phyloP scores from a whole-genome alignment of 1,284 basidiomycete species.

The Erythrobasidium hasegawianum region DNA sequence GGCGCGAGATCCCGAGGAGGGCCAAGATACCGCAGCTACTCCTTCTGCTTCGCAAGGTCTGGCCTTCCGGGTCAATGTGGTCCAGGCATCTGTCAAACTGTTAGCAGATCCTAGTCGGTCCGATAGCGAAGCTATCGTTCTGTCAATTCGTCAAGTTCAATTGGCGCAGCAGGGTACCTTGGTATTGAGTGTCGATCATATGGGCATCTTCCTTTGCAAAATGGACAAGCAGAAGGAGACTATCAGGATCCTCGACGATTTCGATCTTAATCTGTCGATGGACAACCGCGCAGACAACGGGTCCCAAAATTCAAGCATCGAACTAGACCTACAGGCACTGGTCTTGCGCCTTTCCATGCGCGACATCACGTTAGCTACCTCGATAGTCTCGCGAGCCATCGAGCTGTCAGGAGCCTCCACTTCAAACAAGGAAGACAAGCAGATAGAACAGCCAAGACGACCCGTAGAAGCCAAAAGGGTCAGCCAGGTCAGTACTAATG shows the following conservation, averaged over 20 bases:
- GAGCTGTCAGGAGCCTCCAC: slow-evolving; percentile 55
- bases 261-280: slow-evolving; percentile 81
- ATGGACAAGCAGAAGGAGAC: slow-evolving; percentile 83
- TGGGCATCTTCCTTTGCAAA: slow-evolving; percentile 88
- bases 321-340: slow-evolving; percentile 71
- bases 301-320: slow-evolving; percentile 77
- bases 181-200: slow-evolving; percentile 71
- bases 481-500: slow-evolving; percentile 36
- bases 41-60: slow-evolving; percentile 15
- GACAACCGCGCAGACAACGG: slow-evolving; percentile 72
- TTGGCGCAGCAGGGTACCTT: slow-evolving; percentile 88
- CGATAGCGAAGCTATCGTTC: slow-evolving; percentile 80
- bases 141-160: slow-evolving; percentile 79
- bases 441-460: slow-evolving; percentile 7
- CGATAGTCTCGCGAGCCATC: slow-evolving; percentile 84
- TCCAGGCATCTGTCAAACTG: slow-evolving; percentile 84
- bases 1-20: background rate
- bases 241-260: slow-evolving; percentile 87
- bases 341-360: slow-evolving; percentile 88
- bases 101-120: slow-evolving; percentile 77
- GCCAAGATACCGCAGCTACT: background rate
- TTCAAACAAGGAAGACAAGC: background rate
- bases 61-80: slow-evolving; percentile 76
- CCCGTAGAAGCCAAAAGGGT: slow-evolving; percentile 10
- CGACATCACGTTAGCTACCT: slow-evolving; percentile 74